A percentile compares a stretch with the other conserved stretches of the same genome.
phyloP scores from a whole-genome alignment of 2,329 filamentous ascomycete genomes.

The Amesomyces nigricolor region DNA sequence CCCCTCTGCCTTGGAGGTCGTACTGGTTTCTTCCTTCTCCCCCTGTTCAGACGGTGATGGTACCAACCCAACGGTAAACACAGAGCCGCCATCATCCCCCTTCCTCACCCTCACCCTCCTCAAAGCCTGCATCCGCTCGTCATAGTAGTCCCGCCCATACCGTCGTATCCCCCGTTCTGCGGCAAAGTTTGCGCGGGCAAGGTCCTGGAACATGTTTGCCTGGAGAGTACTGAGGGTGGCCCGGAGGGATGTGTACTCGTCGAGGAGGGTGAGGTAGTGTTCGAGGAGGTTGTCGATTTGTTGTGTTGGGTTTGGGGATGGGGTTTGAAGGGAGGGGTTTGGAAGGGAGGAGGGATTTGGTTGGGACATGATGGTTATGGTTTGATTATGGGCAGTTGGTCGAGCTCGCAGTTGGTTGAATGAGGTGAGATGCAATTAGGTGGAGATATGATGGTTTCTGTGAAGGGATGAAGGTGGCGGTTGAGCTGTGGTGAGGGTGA shows the following conservation, averaged over 20 bases:
- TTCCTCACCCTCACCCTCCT: constrained; percentile 35
- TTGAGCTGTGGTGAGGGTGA: not conserved
- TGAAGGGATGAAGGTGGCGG: too few relatives aligned
- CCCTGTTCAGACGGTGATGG: not conserved
- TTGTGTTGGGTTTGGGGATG: constrained; percentile 26
- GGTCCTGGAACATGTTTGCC: constrained; percentile 48
- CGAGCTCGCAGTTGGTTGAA: too few relatives aligned
- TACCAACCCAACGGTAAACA: not conserved
- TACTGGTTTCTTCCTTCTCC: too few relatives aligned
- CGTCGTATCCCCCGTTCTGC: constrained; percentile 52
- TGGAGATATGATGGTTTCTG: too few relatives aligned
- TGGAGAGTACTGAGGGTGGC: constrained; percentile 48
- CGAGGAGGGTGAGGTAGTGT: constrained; percentile 59
- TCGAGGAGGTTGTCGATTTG: constrained; percentile 59
- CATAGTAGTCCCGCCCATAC: constrained; percentile 67
- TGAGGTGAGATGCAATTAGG: too few relatives aligned
- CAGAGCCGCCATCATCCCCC: not conserved
- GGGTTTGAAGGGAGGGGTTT: not conserved
- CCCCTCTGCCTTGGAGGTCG: not conserved
- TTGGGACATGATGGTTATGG: not conserved
- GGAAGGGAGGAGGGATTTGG: constrained; percentile 20
- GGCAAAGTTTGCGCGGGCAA: constrained; percentile 72
- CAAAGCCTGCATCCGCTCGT: constrained; percentile 64
- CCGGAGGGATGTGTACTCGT: constrained; percentile 60
- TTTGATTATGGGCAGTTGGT: too few relatives aligned